Base-by-base conservation (phyloP, 1,139 yeast genomes). In the Oligophagozyma castellii region DNA sequence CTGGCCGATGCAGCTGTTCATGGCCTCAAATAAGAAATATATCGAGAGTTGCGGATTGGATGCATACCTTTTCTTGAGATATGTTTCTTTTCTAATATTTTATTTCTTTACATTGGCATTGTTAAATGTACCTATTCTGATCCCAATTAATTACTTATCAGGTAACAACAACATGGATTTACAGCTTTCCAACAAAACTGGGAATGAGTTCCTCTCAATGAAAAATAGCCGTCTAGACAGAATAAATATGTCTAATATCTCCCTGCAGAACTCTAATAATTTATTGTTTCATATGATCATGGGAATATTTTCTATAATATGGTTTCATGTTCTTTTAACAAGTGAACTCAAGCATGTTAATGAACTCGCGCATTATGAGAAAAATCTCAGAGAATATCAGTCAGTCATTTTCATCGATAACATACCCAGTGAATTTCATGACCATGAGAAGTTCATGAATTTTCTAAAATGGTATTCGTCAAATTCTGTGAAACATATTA, bases 1-100 rank as follows among this genome's bases (percentile, higher is more conserved):
- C n/a, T n/a, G n/a, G n/a, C n/a, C n/a, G n/a, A 21, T 12, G 22
- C 19, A 13, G 16, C 14, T 24, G 19, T 15, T 18, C 19, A 28
- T 20, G 18, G 23, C 13, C 22, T 27, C 25, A 10, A 29, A 24
- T 73, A 67, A 42, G 42, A 62, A 10, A 10, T 7, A 7, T 10
- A 18, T 10, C 23, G 44, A 58, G 3, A 48, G 61, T 41, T 26
- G 25, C 5, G 84, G 84, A 0, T 46, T 75, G n/a, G 86, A 77
- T 48, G 67, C 78, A 0, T 75, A 72, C 43, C 68, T 72, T 39
- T 71, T 75, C 38, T 40, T 75, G 3, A 48, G 84, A 31, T 75
- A 61, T 39, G 47, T 75, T 23, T 56, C 59, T 29, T 54, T 70
- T 2, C 39, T 74, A 14, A 44, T 66, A 20, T 39, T 65, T 2